Evolutionary conservation across 805 yeast species (phyloP), one percentile per base, ranked within the genome.

Genomic region (Saccharomycopsis babjevae): DNA sequence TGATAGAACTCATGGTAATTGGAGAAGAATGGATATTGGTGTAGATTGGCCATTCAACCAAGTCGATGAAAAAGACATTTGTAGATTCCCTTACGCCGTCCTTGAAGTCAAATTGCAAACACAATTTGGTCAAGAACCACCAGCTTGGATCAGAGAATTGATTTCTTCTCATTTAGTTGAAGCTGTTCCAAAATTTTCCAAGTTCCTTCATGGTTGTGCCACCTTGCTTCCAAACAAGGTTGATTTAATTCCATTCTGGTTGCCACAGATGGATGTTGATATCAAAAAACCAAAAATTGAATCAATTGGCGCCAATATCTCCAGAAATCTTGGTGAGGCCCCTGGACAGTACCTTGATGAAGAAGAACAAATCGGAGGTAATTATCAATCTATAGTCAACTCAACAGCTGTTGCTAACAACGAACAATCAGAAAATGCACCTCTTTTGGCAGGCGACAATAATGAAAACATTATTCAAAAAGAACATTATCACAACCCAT

Each of bases 1-100:
- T 62, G 93, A 91, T 71, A 83, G 99, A 73, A 89, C 98, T 1
- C 79, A 89, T 66, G 86, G 86, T 50, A 94, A 94, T 74, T 94
- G 99, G 99, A 86, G 99, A 76, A 84, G 99, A 75, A 91, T 86
- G 86, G 99, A 94, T 73, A 94, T 94, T 71, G 99, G 99, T 56
- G 94, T 94, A 40, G 97, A 94, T 74, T 94, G 84, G 83, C 99
- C 99, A 54, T 94, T 94, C 73, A 74, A 77, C 59, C 97, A 93
- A 73, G 78, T 94, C 60, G 83, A 92, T 3, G 93, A 88, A 50
- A 79, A 80, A 64, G 99, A 94, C 70, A 83, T 89, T 58, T 93
- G 93, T 70, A 80, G 97, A 68, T 94, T 94, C 76, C 99, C 99
- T 3, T 94, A 94, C 73, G 99, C 99, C 1, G 97, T 94, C 50